Evolutionary conservation across 108 stramenopile genomes (phyloP).

Genomic region (Cyclostephanos invisitatus): DNA sequence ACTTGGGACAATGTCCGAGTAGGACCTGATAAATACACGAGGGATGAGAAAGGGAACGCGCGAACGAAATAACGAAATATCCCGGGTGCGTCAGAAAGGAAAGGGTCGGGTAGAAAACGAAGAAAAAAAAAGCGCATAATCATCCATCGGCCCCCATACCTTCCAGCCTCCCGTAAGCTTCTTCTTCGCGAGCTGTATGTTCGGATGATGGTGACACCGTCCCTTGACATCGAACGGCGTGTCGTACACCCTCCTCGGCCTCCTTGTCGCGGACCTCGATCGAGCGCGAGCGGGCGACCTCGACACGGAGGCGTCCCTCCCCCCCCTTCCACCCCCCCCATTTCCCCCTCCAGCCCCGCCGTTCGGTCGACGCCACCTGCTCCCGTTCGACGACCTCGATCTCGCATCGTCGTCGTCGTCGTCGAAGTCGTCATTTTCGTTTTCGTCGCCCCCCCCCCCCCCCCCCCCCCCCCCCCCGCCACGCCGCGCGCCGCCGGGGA

Average conservation of each 20-base stretch:
- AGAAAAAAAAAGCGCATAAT: background rate
- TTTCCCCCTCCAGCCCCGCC: too few species aligned
- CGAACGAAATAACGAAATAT: too few species aligned
- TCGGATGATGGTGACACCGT: constrained; percentile 34
- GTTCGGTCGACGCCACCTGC: too few species aligned
- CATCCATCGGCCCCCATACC: constrained; percentile 10
- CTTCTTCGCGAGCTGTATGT: constrained; percentile 34
- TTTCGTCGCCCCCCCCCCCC: too few species aligned
- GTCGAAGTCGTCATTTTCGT: too few species aligned
- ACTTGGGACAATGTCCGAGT: constrained; percentile 27
- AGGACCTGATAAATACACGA: constrained; percentile 15
- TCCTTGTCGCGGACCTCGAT: background rate
- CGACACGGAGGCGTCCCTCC: background rate
- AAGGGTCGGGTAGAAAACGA: too few species aligned
- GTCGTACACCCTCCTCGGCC: constrained; percentile 18
- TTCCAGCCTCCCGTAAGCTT: constrained; percentile 44
- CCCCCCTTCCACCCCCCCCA: too few species aligned
- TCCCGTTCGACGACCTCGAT: too few species aligned
- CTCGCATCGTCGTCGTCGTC: too few species aligned
- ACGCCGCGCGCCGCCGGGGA: too few species aligned
- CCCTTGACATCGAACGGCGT: constrained; percentile 41
- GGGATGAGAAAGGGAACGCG: background rate
- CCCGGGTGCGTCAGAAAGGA: too few species aligned
- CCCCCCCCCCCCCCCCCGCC: too few species aligned
- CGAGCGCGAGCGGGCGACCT: background rate